Conservation (phyloP, 495 filamentous ascomycete genomes). For the Lentithecium fluviatile region DNA sequence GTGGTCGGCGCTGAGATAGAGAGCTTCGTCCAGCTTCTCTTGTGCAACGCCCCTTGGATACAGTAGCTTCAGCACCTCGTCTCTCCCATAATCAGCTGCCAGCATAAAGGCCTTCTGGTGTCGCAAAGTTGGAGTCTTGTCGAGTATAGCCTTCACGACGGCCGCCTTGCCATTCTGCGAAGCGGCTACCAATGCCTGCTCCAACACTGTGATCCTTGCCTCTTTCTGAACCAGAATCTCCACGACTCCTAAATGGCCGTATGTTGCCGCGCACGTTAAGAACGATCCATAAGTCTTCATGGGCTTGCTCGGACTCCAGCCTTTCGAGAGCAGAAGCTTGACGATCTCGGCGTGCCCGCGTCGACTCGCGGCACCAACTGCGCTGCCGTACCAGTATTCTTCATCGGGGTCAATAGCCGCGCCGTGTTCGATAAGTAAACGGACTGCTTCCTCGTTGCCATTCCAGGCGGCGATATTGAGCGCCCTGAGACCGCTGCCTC, state of each 20-base stretch:
- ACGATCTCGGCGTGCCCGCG: slow-evolving; percentile 21
- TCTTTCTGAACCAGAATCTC: slow-evolving; percentile 18
- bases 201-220: slow-evolving; percentile 8
- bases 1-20: slow-evolving; percentile 22
- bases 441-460: slow-evolving; percentile 7
- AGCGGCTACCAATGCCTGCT: slow-evolving; percentile 16
- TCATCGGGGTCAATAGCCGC: slow-evolving; percentile 26
- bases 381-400: slow-evolving; percentile 20
- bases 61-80: slow-evolving; percentile 23
- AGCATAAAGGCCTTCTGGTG: slow-evolving; percentile 20
- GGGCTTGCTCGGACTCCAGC: slow-evolving; percentile 13
- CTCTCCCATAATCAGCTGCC: slow-evolving; percentile 19
- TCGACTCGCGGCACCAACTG: slow-evolving; percentile 13
- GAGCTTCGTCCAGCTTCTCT: slow-evolving; percentile 12
- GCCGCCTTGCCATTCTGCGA: slow-evolving; percentile 8
- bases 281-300: slow-evolving; percentile 22
- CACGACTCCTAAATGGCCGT: slow-evolving; percentile 22
- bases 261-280: slow-evolving; percentile 21
- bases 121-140: slow-evolving; percentile 10
- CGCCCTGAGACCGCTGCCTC: slow-evolving; percentile 3
- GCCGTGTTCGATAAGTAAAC: slow-evolving; percentile 21
- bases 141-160: slow-evolving; percentile 15
- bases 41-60: slow-evolving; percentile 2
- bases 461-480: slow-evolving; percentile 18
- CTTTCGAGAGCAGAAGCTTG: slow-evolving; percentile 19